phyloP scores from a whole-genome alignment of 345 rosid genomes.

The Hypericum perforatum region DNA sequence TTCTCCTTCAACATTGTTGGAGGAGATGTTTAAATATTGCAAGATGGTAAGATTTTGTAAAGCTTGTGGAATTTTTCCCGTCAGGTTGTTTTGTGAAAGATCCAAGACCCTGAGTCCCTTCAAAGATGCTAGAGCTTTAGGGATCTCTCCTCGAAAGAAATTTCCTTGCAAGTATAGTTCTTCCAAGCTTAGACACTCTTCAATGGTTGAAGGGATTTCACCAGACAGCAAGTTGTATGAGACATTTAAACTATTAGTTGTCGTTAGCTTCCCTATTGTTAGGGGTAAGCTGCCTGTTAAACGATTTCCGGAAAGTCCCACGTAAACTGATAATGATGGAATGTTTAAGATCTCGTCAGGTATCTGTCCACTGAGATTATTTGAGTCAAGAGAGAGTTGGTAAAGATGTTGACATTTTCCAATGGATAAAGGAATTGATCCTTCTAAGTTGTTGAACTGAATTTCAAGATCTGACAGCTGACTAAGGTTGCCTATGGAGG shows the following conservation, averaged over 20 bases:
- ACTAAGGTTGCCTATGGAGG: too few species aligned
- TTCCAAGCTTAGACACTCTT: neutral
- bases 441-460: too few species aligned
- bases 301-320: neutral
- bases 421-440: neutral
- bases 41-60: neutral
- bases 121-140: neutral
- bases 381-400: neutral
- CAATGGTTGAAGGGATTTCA: neutral
- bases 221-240: neutral
- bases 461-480: too few species aligned
- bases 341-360: neutral
- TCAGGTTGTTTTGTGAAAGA: neutral
- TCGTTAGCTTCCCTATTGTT: neutral
- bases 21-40: neutral
- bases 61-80: neutral
- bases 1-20: neutral
- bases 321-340: neutral
- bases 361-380: neutral
- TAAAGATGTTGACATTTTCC: neutral
- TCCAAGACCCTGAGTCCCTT: neutral
- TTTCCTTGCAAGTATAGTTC: constrained; percentile 1
- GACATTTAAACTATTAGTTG: neutral
- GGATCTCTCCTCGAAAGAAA: neutral
- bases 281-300: neutral